Conservation (phyloP, 2,329 filamentous ascomycete species). For the Purpureocillium lavendulum region DNA sequence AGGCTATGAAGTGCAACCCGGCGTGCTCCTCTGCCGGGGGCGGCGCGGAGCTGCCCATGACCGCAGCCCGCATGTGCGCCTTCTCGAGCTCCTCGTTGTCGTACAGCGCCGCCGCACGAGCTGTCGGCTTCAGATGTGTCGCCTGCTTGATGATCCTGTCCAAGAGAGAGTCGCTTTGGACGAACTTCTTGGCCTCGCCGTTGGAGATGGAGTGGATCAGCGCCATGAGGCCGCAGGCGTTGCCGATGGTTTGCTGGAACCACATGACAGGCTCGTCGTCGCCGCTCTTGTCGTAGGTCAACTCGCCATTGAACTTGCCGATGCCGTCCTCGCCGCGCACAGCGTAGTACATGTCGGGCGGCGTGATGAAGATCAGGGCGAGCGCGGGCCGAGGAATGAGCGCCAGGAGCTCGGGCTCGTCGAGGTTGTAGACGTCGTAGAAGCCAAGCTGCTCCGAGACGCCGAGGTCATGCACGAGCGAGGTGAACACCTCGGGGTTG, state of each 20-base stretch:
- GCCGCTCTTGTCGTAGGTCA: constrained; percentile 23
- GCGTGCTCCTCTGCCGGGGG: constrained; percentile 52
- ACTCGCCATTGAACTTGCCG: constrained; percentile 10
- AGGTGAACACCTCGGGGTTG: constrained; percentile 72
- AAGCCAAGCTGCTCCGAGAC: constrained; percentile 61
- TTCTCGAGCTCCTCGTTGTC: constrained; percentile 61
- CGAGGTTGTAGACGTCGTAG: constrained; percentile 75
- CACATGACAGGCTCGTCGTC: constrained; percentile 60
- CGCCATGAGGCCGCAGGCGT: constrained; percentile 75
- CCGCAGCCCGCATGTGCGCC: constrained; percentile 64
- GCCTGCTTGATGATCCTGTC: constrained; percentile 53
- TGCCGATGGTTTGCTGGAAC: constrained; percentile 79
- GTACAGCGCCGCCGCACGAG: constrained; percentile 63
- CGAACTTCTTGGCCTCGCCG: constrained; percentile 47
- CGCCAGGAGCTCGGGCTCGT: constrained; percentile 66
- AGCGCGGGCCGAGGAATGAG: constrained; percentile 65
- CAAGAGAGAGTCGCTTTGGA: constrained; percentile 46
- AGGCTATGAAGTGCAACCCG: constrained; percentile 74
- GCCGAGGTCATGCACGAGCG: constrained; percentile 62
- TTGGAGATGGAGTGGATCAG: constrained; percentile 68
- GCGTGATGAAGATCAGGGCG: constrained; percentile 74
- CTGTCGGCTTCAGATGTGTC: constrained; percentile 47
- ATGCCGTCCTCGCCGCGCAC: constrained; percentile 21
- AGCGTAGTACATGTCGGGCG: constrained; percentile 42
- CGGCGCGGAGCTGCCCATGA: constrained; percentile 57